A percentile compares a stretch with the other conserved stretches of the same genome.
phyloP scores from a whole-genome alignment of 2,329 filamentous ascomycete species.

The Myriosclerotinia duriaeana region DNA sequence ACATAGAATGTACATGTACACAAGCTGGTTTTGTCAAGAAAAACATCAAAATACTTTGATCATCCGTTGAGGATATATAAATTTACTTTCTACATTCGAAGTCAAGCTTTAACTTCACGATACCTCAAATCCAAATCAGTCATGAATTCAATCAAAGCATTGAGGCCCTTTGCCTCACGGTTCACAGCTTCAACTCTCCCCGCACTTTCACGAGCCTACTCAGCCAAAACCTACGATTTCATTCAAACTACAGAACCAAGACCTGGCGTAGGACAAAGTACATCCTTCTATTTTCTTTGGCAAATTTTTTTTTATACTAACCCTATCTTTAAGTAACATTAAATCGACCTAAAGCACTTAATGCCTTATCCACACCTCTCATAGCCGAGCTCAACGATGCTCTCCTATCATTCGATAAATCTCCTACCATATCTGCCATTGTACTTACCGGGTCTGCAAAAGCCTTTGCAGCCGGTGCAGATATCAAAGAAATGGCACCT shows the following conservation, averaged over 20 bases:
- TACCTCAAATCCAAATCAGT: constrained; percentile 17
- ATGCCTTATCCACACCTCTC: constrained; percentile 87
- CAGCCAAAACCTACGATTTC: constrained; percentile 64
- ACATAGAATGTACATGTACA: no score
- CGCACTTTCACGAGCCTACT: constrained; percentile 37
- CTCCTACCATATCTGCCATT: constrained; percentile 70
- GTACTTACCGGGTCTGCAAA: constrained; percentile 85
- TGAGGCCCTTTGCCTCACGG: constrained; percentile 38
- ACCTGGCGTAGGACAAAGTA: constrained; percentile 89
- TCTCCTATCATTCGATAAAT: constrained; percentile 66
- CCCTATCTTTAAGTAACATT: constrained; percentile 66
- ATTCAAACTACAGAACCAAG: constrained; percentile 79
- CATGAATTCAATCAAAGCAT: constrained; percentile 38
- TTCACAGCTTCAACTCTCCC: constrained; percentile 37
- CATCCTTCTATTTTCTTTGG: neutral
- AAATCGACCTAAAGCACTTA: constrained; percentile 91
- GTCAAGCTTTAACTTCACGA: neutral
- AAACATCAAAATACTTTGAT: no score
- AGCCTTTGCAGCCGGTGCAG: constrained; percentile 92
- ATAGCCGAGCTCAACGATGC: constrained; percentile 87
- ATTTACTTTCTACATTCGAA: no score
- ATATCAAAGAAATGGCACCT: constrained; percentile 98
- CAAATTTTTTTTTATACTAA: constrained; percentile 3
- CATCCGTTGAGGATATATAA: no score
- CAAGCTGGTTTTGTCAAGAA: no score